phyloP scores from a whole-genome alignment of 2,329 filamentous ascomycete genomes.

The Coniella lustricola region DNA sequence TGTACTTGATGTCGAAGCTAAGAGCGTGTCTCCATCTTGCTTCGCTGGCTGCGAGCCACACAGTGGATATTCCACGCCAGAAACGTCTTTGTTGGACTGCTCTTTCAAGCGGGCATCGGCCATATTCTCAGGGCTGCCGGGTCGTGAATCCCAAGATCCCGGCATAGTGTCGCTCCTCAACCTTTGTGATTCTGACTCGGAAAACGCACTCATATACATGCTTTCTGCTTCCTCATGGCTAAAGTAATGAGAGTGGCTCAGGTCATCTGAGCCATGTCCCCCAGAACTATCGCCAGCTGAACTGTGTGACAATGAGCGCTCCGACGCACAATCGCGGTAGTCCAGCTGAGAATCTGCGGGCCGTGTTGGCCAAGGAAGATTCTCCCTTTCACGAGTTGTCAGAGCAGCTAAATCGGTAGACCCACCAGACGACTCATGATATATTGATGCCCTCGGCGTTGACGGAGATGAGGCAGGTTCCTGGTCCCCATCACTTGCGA shows the following conservation, averaged over 20 bases:
- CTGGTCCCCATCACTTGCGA: slow-evolving; percentile 27
- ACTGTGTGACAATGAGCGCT: slow-evolving; percentile 19
- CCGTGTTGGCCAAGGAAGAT: slow-evolving; percentile 24
- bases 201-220: slow-evolving; percentile 76
- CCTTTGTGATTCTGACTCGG: slow-evolving; percentile 33
- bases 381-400: slow-evolving; percentile 21
- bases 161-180: slow-evolving; percentile 35
- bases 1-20: neutral
- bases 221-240: slow-evolving; percentile 77
- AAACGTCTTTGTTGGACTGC: neutral
- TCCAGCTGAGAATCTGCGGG: neutral
- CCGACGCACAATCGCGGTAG: neutral
- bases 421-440: slow-evolving; percentile 27
- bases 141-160: slow-evolving; percentile 43
- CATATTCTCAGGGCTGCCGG: slow-evolving; percentile 16
- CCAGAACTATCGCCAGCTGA: slow-evolving; percentile 24
- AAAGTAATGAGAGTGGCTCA: slow-evolving; percentile 59
- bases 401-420: neutral
- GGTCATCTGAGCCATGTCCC: slow-evolving; percentile 35
- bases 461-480: slow-evolving; percentile 29
- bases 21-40: neutral
- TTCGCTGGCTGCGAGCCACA: neutral
- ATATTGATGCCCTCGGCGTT: slow-evolving; percentile 49
- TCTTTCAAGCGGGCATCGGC: slow-evolving; percentile 17
- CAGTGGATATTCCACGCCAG: neutral